Percentiles rank a stretch among this genome's conserved stretches.
Conservation (phyloP, 1,284 basidiomycete genomes). For the Melampsora larici-populina region DNA sequence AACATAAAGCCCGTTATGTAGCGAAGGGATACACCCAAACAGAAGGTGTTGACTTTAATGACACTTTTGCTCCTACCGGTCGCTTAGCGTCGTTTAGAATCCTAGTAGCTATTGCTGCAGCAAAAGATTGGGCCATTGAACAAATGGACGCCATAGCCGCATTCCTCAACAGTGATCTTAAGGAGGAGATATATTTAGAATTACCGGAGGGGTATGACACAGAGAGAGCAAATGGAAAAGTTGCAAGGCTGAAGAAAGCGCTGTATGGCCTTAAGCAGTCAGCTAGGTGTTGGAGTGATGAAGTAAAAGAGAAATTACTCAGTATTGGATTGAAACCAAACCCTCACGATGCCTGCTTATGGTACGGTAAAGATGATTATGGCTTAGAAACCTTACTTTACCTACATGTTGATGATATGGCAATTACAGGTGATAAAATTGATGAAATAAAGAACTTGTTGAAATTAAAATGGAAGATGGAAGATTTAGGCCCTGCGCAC, state of each 20-base stretch:
- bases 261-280: too few relatives aligned
- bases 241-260: neutral
- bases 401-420: too few relatives aligned
- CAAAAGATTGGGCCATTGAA: too few relatives aligned
- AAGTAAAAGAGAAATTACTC: neutral
- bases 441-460: neutral
- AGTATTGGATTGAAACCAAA: neutral
- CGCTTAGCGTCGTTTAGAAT: too few relatives aligned
- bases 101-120: too few relatives aligned
- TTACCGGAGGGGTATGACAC: neutral
- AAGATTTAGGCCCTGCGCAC: constrained; percentile 2
- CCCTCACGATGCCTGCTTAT: neutral
- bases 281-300: neutral
- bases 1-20: neutral
- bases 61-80: neutral
- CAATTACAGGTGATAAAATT: neutral
- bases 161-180: too few relatives aligned
- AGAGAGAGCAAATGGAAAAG: neutral
- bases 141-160: constrained; percentile 35
- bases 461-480: neutral
- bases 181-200: too few relatives aligned
- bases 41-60: neutral
- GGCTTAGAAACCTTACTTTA: neutral
- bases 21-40: too few relatives aligned
- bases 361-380: neutral